Conservation (phyloP, 1,284 basidiomycete species). For the Sphaerobolus stellatus region DNA sequence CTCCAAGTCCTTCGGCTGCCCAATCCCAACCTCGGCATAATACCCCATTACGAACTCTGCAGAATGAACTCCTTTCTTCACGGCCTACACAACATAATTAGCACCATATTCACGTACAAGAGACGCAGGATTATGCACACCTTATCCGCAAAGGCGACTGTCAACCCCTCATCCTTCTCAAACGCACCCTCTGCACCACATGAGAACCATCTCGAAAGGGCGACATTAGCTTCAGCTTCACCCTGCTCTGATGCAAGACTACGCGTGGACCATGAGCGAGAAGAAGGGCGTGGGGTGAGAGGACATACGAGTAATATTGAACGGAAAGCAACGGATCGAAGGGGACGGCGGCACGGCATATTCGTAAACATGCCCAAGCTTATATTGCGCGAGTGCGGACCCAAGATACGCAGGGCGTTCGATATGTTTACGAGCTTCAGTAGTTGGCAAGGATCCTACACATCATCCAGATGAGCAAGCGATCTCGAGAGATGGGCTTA, state of each 20-base stretch:
- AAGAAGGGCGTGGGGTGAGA: too few species aligned
- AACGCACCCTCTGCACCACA: slow-evolving; percentile 78
- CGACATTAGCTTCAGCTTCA: slow-evolving; percentile 94
- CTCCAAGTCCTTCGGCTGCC: slow-evolving; percentile 63
- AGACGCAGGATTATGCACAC: too few species aligned
- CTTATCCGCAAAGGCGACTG: slow-evolving; percentile 91
- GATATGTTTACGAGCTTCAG: slow-evolving; percentile 59
- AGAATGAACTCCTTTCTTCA: slow-evolving; percentile 71
- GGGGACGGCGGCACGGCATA: slow-evolving; percentile 84
- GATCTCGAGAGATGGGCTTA: too few species aligned
- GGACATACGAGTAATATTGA: slow-evolving; percentile 93
- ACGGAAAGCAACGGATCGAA: slow-evolving; percentile 87
- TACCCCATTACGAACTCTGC: slow-evolving; percentile 96
- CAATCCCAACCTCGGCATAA: slow-evolving; percentile 82
- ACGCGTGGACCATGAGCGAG: too few species aligned
- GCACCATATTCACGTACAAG: too few species aligned
- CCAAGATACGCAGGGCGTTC: slow-evolving; percentile 85
- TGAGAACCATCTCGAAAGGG: slow-evolving; percentile 92
- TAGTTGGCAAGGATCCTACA: too few species aligned
- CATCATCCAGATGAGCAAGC: too few species aligned
- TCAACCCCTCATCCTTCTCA: slow-evolving; percentile 86
- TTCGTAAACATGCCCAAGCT: slow-evolving; percentile 89
- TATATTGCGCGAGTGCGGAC: slow-evolving; percentile 90
- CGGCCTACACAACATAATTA: too few species aligned
- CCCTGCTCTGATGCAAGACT: slow-evolving; percentile 80